phyloP scores from a whole-genome alignment of 352 stramenopile species.

The Saprolegnia parasitica region DNA sequence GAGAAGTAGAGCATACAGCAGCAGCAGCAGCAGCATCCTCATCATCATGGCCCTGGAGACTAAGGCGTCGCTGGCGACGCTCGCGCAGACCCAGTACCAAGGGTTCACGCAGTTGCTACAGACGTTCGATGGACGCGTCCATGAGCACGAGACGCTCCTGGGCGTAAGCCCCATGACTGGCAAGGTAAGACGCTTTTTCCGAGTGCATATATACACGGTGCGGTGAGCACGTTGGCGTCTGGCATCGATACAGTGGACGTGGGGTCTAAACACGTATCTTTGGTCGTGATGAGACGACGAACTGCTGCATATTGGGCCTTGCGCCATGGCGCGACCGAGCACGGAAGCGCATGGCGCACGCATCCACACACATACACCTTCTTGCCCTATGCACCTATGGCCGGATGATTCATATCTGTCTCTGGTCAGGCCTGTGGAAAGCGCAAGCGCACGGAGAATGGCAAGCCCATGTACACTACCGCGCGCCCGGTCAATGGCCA shows the following conservation, averaged over 20 bases:
- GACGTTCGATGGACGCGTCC: conserved; percentile 18
- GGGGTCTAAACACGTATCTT: too few species aligned
- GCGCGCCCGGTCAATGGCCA: not conserved
- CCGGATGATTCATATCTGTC: not conserved
- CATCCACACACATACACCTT: too few species aligned
- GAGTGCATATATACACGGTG: not conserved
- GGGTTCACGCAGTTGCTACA: conserved; percentile 19
- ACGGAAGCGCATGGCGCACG: too few species aligned
- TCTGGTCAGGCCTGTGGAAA: not conserved
- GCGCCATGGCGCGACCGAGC: too few species aligned
- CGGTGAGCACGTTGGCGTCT: too few species aligned
- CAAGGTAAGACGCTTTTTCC: conserved; percentile 11
- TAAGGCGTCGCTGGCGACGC: not conserved
- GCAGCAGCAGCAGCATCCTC: not conserved
- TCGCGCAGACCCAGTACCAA: conserved; percentile 10
- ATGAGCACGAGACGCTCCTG: conserved; percentile 4
- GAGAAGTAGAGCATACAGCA: not conserved
- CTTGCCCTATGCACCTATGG: too few species aligned
- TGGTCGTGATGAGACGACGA: too few species aligned
- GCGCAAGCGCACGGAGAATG: not conserved
- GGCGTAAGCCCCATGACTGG: conserved; percentile 9
- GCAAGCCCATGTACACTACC: not conserved
- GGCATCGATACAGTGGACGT: too few species aligned
- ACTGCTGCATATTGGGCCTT: too few species aligned
- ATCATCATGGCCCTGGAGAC: conserved; percentile 15